A percentile compares a stretch with the other conserved stretches of the same genome.
Evolutionary conservation across 148 eudicot species (phyloP).

Genomic region (Agrostemma githago): DNA sequence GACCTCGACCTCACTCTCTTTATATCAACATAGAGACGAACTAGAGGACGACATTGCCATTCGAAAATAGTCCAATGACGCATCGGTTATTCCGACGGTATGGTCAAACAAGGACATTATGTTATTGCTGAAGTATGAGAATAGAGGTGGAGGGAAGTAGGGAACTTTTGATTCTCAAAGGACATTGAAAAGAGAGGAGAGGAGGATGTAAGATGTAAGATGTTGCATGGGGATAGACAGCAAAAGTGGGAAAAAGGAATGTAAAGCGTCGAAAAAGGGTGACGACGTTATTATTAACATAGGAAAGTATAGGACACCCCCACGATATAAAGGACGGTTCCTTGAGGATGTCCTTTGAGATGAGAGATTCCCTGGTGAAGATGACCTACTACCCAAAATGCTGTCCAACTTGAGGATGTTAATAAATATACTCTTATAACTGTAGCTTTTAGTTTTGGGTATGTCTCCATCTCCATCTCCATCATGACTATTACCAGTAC

Average conservation of each 20-base stretch:
- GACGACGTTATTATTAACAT: slow-evolving; percentile 46
- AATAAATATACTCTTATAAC: background rate
- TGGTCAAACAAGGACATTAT: slow-evolving; percentile 26
- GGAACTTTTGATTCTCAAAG: slow-evolving; percentile 21
- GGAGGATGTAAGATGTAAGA: slow-evolving; percentile 19
- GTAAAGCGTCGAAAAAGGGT: slow-evolving; percentile 32
- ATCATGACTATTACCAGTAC: background rate
- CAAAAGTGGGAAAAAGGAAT: slow-evolving; percentile 26
- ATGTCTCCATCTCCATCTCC: slow-evolving; percentile 16
- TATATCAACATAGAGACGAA: background rate
- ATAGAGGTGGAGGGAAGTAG: background rate
- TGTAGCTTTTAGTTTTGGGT: slow-evolving; percentile 5
- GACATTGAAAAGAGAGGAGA: slow-evolving; percentile 20
- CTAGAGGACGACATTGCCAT: background rate
- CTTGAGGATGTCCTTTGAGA: slow-evolving; percentile 26
- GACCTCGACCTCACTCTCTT: too few species aligned
- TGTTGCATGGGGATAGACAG: slow-evolving; percentile 24
- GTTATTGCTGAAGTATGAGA: slow-evolving; percentile 25
- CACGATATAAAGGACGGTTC: slow-evolving; percentile 27
- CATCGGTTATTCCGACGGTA: slow-evolving; percentile 12
- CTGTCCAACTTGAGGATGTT: background rate
- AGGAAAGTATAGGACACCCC: slow-evolving; percentile 32
- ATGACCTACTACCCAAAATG: slow-evolving; percentile 35
- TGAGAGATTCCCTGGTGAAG: slow-evolving; percentile 71
- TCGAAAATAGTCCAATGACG: slow-evolving; percentile 19